Percentiles rank a stretch among this genome's conserved stretches.
phyloP scores from a whole-genome alignment of 352 stramenopile species.

The Phytopythium oedochilum region DNA sequence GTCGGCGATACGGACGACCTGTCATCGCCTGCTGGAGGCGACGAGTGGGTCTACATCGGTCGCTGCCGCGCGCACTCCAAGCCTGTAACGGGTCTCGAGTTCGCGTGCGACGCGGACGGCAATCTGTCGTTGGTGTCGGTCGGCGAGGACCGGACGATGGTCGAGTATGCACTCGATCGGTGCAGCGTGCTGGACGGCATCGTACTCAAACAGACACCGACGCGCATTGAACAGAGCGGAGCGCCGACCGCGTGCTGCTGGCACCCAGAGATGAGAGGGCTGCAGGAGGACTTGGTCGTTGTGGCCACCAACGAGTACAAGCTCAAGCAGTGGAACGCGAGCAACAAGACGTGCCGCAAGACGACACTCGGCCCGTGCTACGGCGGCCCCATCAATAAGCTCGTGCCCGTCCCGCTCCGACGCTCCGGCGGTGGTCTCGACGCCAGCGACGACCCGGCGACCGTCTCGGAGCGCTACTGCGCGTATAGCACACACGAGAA shows the following conservation, averaged over 20 bases:
- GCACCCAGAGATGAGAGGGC: conserved; percentile 73
- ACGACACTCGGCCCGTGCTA: conserved; percentile 90
- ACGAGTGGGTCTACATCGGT: conserved; percentile 85
- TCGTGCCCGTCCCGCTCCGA: conserved; percentile 59
- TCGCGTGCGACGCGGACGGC: conserved; percentile 66
- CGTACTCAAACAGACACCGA: conserved; percentile 60
- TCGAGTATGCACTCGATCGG: conserved; percentile 86
- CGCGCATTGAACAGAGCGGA: conserved; percentile 80
- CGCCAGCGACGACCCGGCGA: conserved; percentile 6
- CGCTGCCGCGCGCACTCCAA: conserved; percentile 71
- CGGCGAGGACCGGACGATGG: conserved; percentile 79
- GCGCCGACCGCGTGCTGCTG: conserved; percentile 88
- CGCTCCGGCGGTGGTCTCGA: neutral
- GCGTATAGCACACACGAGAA: conserved; percentile 82
- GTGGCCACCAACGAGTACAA: conserved; percentile 93
- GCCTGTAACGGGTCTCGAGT: conserved; percentile 87
- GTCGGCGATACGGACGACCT: conserved; percentile 7
- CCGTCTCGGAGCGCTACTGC: conserved; percentile 58
- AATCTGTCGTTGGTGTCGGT: conserved; percentile 82
- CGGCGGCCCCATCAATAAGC: conserved; percentile 81
- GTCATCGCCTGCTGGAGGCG: neutral
- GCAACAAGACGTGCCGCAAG: conserved; percentile 89
- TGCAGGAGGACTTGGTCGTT: conserved; percentile 88
- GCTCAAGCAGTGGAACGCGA: conserved; percentile 90
- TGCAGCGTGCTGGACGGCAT: conserved; percentile 87